Percentiles rank a stretch among this genome's conserved stretches.
Conservation (phyloP, 164 flowering plant genomes). For the grape (Vitis vinifera) region ASM3070453v1 NC_081816.1:23865001-23865500, state of each 20-base stretch:
- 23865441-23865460: conserved; percentile 1
- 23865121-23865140: conserved; percentile 75
- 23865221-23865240: conserved; percentile 30
- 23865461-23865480: too few relatives aligned
- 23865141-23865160: conserved; percentile 85
- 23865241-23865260: conserved; percentile 14
- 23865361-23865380: background rate
- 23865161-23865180: conserved; percentile 59
- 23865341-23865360: conserved; percentile 9
- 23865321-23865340: conserved; percentile 12
- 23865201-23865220: background rate
- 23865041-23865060: conserved; percentile 56
- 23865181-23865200: conserved; percentile 28
- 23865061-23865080: conserved; percentile 64
- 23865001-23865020: conserved; percentile 66
- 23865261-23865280: conserved; percentile 8
- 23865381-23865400: background rate
- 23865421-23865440: conserved; percentile 10
- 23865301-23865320: background rate
- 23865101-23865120: conserved; percentile 51
- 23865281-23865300: conserved; percentile 1
- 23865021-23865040: conserved; percentile 31
- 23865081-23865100: conserved; percentile 64
- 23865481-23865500: background rate
- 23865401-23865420: background rate